Evolutionary conservation across 441 rosid species (phyloP).

Genomic region (Macaranga tanarius): DNA sequence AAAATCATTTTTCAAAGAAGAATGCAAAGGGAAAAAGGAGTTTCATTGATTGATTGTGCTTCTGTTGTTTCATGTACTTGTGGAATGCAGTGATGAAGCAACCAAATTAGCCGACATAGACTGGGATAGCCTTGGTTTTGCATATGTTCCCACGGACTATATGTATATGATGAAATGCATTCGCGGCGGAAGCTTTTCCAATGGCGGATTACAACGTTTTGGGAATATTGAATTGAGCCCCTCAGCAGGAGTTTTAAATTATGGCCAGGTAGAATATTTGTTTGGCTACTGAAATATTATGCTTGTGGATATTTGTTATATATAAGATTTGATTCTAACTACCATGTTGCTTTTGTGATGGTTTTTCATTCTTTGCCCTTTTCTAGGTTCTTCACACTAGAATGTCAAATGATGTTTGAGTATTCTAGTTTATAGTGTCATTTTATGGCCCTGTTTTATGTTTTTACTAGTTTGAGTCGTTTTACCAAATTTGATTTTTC

Average conservation of each 20-base stretch:
- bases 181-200: slow-evolving; percentile 52
- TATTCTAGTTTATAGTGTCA: not conserved
- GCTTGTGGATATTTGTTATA: not conserved
- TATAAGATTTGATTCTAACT: not conserved
- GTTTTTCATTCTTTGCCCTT: not conserved
- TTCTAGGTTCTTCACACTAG: not conserved
- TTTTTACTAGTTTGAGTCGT: not conserved
- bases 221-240: slow-evolving; percentile 91
- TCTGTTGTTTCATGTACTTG: not conserved
- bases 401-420: not conserved
- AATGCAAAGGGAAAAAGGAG: too few relatives aligned
- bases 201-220: slow-evolving; percentile 69
- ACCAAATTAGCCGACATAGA: slow-evolving; percentile 63
- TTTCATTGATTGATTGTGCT: too few relatives aligned
- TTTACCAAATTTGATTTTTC: too few relatives aligned
- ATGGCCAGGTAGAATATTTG: slow-evolving; percentile 70
- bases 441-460: not conserved
- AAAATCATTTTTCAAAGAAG: too few relatives aligned
- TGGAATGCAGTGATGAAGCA: slow-evolving; percentile 33
- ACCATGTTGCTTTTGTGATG: not conserved
- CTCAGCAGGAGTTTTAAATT: slow-evolving; percentile 82
- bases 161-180: slow-evolving; percentile 75
- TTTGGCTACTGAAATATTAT: too few relatives aligned
- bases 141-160: slow-evolving; percentile 69
- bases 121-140: slow-evolving; percentile 86